phyloP scores from a whole-genome alignment of 352 stramenopile species.

The Phytophthora megakarya region DNA sequence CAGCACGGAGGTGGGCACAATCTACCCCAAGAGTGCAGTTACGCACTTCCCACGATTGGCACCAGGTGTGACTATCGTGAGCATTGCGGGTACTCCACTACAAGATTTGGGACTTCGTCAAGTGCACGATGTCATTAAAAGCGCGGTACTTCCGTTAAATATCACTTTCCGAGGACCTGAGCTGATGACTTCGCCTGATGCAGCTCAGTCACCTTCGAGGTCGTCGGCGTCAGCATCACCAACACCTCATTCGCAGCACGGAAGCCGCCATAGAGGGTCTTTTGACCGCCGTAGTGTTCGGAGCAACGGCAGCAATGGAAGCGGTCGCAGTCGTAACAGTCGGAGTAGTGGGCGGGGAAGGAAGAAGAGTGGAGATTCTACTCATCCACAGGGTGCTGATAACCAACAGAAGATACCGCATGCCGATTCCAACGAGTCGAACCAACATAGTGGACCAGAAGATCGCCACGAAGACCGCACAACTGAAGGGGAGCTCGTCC shows the following conservation, averaged over 20 bases:
- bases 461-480: slow-evolving; percentile 11
- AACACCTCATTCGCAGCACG: slow-evolving; percentile 15
- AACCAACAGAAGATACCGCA: slow-evolving; percentile 27
- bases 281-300: slow-evolving; percentile 33
- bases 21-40: slow-evolving; percentile 77
- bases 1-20: slow-evolving; percentile 79
- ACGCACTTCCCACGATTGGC: slow-evolving; percentile 77
- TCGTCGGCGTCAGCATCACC: slow-evolving; percentile 5
- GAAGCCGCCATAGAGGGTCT: slow-evolving; percentile 25
- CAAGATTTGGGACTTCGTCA: slow-evolving; percentile 75
- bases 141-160: slow-evolving; percentile 65
- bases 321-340: slow-evolving; percentile 37
- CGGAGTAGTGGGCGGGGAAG: slow-evolving; percentile 29
- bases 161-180: slow-evolving; percentile 64
- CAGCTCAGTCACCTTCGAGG: slow-evolving; percentile 6
- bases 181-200: slow-evolving; percentile 12
- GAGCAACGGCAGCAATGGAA: slow-evolving; percentile 41
- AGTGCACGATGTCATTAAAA: slow-evolving; percentile 85
- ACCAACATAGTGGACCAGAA: slow-evolving; percentile 60
- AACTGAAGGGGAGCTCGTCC: slow-evolving; percentile 58
- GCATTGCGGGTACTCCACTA: slow-evolving; percentile 66
- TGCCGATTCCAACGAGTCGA: slow-evolving; percentile 43
- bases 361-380: slow-evolving; percentile 19
- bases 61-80: slow-evolving; percentile 73
- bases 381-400: slow-evolving; percentile 14